Evolutionary conservation across 1,284 basidiomycete species (phyloP), one percentile per base, ranked within the genome.

Genomic region (Hemileia vastatrix): DNA sequence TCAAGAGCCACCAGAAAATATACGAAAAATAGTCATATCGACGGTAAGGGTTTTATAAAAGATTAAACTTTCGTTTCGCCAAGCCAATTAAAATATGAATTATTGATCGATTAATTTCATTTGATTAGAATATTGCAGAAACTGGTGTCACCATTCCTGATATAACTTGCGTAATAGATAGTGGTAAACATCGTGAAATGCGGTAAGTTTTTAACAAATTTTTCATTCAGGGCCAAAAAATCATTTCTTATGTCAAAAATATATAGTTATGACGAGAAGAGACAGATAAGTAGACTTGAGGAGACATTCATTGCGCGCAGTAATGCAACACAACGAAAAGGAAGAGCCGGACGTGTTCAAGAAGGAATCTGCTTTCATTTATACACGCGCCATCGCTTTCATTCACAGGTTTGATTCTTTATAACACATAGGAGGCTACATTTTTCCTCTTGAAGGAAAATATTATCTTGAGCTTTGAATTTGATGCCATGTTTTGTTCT

Each of bases 101-200:
- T 43, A 19, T 55, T 11, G 8, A 19, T 23, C 3, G 15, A 24
- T 43, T 19, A n/a, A 8, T 9, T 33, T 8, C 1, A 1, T 6
- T 8, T 2, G 13, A 6, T 48, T 64, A 63, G 54, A 79, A 87
- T 70, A 86, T 89, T 68, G 85, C 88, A 27, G 90, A 95, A 75
- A 95, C 90, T 13, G 94, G 94, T 75, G 88, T 98, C 64, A 98
- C 94, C 0, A 97, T 98, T 64, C 94, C 94, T 3, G 95, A 99
- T 71, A 90, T 97, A 63, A 97, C 94, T 2, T 94, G 92, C 70
- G 95, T 98, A 11, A 93, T 98, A 63, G 95, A 98, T 75, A 84
- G 86, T 0, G 95, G 95, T 53, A 93, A 91, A 73, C 93, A 98
- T 74, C 83, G 88, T 66, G 80, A 76, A 78, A 93, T 94, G 86